phyloP scores from a whole-genome alignment of 2,329 filamentous ascomycete species.

The Bertia moriformis region DNA sequence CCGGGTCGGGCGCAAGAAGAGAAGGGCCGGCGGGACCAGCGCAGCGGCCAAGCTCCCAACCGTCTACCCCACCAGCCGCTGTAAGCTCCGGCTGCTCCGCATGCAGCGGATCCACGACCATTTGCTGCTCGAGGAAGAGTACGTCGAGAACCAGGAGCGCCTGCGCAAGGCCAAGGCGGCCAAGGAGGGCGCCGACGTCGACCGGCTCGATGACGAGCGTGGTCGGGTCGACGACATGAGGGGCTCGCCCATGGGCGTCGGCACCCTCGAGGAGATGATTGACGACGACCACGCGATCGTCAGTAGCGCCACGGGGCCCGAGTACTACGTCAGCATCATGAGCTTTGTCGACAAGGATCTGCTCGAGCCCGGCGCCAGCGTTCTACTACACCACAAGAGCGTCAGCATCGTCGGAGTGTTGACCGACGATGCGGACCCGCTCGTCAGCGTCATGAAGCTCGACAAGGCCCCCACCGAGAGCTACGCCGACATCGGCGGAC shows the following conservation, averaged over 20 bases:
- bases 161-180: slow-evolving; percentile 54
- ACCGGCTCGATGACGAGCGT: slow-evolving; percentile 61
- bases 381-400: slow-evolving; percentile 63
- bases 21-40: slow-evolving; percentile 57
- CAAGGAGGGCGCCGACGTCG: slow-evolving; percentile 40
- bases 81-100: slow-evolving; percentile 61
- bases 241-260: slow-evolving; percentile 65
- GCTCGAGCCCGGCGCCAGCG: slow-evolving; percentile 59
- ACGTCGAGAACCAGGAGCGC: slow-evolving; percentile 65
- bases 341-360: slow-evolving; percentile 68
- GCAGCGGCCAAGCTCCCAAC: slow-evolving; percentile 60
- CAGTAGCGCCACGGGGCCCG: slow-evolving; percentile 60
- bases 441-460: slow-evolving; percentile 66
- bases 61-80: slow-evolving; percentile 60
- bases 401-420: slow-evolving; percentile 64
- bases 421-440: slow-evolving; percentile 62
- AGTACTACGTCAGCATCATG: slow-evolving; percentile 72
- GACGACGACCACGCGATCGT: slow-evolving; percentile 70
- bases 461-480: slow-evolving; percentile 66
- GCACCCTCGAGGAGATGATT: slow-evolving; percentile 65
- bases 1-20: slow-evolving; percentile 65
- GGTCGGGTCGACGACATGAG: slow-evolving; percentile 65
- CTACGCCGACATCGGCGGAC: slow-evolving; percentile 63
- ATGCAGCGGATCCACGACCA: slow-evolving; percentile 71
- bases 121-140: slow-evolving; percentile 61